Evolutionary conservation across 2,329 filamentous ascomycete genomes (phyloP).

Genomic region (Microdochium nivale): DNA sequence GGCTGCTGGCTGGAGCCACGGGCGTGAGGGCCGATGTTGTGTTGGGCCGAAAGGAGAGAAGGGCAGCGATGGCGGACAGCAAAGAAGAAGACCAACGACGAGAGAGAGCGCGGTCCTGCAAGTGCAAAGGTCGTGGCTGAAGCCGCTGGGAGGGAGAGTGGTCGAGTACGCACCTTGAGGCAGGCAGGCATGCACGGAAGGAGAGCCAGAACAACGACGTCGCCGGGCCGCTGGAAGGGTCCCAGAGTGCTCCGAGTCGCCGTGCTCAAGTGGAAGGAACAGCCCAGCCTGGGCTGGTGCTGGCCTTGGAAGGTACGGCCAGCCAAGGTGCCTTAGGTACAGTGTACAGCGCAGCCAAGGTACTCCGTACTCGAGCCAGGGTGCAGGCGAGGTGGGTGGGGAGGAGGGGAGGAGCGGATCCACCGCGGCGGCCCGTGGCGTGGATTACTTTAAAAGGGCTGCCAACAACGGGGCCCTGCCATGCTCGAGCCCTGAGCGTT

Average conservation of each 20-base stretch:
- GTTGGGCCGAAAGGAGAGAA: not conserved
- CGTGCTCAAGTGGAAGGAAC: not conserved
- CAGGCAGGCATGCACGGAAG: not conserved
- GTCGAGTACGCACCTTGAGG: not conserved
- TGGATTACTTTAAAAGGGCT: not conserved
- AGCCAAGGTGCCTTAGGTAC: too few relatives aligned
- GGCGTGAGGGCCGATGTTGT: not conserved
- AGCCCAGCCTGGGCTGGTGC: not conserved
- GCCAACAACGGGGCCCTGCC: not conserved
- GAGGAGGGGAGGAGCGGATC: not conserved
- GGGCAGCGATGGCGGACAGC: too few relatives aligned
- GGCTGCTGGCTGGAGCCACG: not conserved
- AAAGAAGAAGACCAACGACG: conserved; percentile 1
- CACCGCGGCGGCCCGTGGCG: not conserved
- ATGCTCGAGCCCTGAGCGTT: too few relatives aligned
- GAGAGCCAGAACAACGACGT: not conserved
- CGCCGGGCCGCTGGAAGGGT: not conserved
- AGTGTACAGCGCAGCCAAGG: not conserved
- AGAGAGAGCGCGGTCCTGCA: too few relatives aligned
- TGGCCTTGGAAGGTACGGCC: not conserved
- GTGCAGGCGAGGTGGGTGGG: not conserved
- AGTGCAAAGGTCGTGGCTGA: not conserved
- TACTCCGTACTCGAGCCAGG: not conserved
- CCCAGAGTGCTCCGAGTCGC: not conserved
- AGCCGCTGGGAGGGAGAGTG: not conserved